Evolutionary conservation across 2,329 filamentous ascomycete species (phyloP), one percentile per base, ranked within the genome.

Genomic region (Fusarium duplospermum): DNA sequence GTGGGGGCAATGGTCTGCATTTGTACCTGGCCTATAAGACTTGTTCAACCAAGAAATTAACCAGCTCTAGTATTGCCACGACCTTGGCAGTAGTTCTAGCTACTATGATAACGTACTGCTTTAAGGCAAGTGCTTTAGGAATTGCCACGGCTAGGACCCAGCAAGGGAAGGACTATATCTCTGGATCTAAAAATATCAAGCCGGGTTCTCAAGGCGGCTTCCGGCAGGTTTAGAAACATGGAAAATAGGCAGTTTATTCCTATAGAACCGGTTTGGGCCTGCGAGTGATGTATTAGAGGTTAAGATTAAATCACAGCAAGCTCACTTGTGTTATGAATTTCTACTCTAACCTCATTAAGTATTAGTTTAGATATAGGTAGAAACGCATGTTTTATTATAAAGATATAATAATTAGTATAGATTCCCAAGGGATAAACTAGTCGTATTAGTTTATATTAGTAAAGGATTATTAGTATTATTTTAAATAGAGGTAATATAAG

Each of bases 21-120:
- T 22, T 29, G 4, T 56, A 59, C 11, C 24, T 45, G 0, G 52
- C 62, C 2, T 35, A 65, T 3, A 67, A 50, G 24, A 33, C 62
- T 6, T 63, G 27, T 5, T 54, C 56, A 18, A 56, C 58, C 33
- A 68, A 73, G 10, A 60, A 73, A 10, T 60, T 20, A 1, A 69
- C 72, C 0, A 68, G 78, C 1, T 80, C 74, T 0, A 78, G 74
- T 8, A 64, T 81, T 0, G 75, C 80, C 4, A 81, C 80, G 4
- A 80, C 80, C 0, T 61, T 82, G 2, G 80, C 76, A 2, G 67
- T 79, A 1, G 80, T 80, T 1, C 64, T 79, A 8, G 80, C 78
- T 5, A 80, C 79, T 6, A 65, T 81, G 20, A 74, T 82, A 4
- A 69, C 80, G 1, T 78, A 76, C 42, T 77, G 74, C 60, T 69